A percentile compares a stretch with the other conserved stretches of the same genome.
Conservation (phyloP, 2,329 filamentous ascomycete genomes). For the Epichloe sibirici region DNA sequence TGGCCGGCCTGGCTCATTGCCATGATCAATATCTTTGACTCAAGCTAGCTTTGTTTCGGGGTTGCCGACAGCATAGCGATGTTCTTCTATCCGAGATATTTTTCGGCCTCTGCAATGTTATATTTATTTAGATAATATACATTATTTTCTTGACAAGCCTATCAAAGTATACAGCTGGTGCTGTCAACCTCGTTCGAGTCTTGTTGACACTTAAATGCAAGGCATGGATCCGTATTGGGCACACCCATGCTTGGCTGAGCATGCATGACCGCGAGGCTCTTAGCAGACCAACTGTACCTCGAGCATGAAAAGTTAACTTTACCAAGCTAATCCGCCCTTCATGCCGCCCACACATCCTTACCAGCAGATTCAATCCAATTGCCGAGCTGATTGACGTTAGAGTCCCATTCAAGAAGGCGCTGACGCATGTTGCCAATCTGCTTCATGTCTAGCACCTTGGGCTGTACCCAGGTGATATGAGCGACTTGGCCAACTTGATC, state of each 20-base stretch:
- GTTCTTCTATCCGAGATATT: background rate
- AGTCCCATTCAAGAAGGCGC: conserved; percentile 86
- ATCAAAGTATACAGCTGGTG: background rate
- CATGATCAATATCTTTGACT: conserved; percentile 39
- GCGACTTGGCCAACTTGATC: conserved; percentile 93
- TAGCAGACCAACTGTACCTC: background rate
- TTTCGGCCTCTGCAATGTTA: background rate
- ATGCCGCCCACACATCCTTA: conserved; percentile 91
- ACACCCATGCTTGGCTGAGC: background rate
- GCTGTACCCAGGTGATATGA: conserved; percentile 96
- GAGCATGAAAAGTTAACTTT: background rate
- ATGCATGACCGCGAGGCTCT: background rate
- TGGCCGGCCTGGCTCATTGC: conserved; percentile 81
- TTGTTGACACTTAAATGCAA: background rate
- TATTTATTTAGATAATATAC: background rate
- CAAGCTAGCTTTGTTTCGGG: conserved; percentile 5
- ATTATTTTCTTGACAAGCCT: background rate
- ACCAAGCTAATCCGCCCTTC: conserved; percentile 14
- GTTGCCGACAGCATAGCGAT: background rate
- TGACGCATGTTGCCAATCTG: conserved; percentile 90
- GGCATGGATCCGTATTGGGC: background rate
- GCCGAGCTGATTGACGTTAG: conserved; percentile 86
- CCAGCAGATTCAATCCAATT: conserved; percentile 94
- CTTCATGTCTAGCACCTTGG: conserved; percentile 89
- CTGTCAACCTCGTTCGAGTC: background rate